A percentile compares a stretch with the other conserved stretches of the same genome.
Evolutionary conservation across 2,329 filamentous ascomycete species (phyloP).

Genomic region (Ceratocystis huliohia): DNA sequence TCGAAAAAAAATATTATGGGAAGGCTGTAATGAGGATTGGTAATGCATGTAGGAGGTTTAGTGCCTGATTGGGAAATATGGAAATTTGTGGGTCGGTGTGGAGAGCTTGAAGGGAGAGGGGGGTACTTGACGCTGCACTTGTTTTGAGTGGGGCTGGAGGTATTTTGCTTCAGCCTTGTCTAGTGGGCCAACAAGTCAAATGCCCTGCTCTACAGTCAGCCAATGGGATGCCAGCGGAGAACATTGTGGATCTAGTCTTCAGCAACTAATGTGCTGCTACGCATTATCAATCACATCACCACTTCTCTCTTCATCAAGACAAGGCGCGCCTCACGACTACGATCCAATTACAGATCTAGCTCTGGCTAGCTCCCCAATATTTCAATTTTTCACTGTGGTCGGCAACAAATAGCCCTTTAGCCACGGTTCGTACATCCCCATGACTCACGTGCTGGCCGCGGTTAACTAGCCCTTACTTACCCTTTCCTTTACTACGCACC

Average conservation of each 20-base stretch:
- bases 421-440: not conserved
- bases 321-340: too few species aligned
- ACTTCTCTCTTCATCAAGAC: too few species aligned
- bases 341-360: not conserved
- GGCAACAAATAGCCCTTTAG: not conserved
- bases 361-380: not conserved
- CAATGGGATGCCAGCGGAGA: not conserved
- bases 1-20: conserved; percentile 19
- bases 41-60: conserved; percentile 9
- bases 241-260: not conserved
- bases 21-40: conserved; percentile 15
- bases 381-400: not conserved
- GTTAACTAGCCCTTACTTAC: not conserved
- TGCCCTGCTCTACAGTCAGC: too few species aligned
- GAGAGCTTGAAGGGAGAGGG: not conserved
- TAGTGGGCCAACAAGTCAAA: not conserved
- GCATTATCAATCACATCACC: too few species aligned
- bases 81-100: not conserved
- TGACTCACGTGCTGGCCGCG: not conserved
- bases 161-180: conserved; percentile 7
- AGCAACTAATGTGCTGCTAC: too few species aligned
- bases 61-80: conserved; percentile 11
- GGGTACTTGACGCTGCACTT: not conserved
- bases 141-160: not conserved
- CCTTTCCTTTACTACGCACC: too few species aligned